These are phyloP conservation scores for Naumovozyma dairenensis DNA, from an alignment of 805 yeast genomes.

Conservation along the genomic window DNA sequence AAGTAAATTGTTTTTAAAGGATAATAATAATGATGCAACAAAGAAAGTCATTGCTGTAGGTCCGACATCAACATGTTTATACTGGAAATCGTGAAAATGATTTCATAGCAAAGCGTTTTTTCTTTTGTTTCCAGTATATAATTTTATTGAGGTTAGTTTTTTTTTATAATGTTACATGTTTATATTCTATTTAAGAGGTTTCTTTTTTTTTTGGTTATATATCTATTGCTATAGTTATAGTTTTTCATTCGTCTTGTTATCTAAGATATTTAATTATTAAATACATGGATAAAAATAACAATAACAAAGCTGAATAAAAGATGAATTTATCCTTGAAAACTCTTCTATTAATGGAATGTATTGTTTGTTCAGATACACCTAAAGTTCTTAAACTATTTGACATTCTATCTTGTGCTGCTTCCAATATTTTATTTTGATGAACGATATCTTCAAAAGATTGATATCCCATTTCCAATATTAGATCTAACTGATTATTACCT, in stretches of 20 bases:
- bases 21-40: too few species aligned
- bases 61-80: conserved; percentile 50
- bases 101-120: too few species aligned
- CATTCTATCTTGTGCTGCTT: conserved; percentile 50
- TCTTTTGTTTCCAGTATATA: too few species aligned
- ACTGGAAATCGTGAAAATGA: conserved; percentile 43
- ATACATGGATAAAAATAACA: conserved; percentile 59
- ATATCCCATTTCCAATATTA: conserved; percentile 82
- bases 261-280: conserved; percentile 55
- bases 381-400: conserved; percentile 64
- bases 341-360: conserved; percentile 65
- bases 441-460: conserved; percentile 76
- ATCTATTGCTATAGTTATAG: too few species aligned
- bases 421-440: conserved; percentile 69
- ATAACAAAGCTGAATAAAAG: conserved; percentile 63
- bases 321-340: conserved; percentile 81
- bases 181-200: too few species aligned
- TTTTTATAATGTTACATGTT: too few species aligned
- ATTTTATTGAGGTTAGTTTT: too few species aligned
- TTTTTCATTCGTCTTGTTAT: conserved; percentile 16
- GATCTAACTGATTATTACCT: conserved; percentile 78
- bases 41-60: conserved; percentile 59
- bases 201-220: too few species aligned
- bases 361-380: conserved; percentile 81
- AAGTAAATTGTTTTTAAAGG: conserved; percentile 31